A percentile compares a stretch with the other conserved stretches of the same genome.
Evolutionary conservation across 2,329 filamentous ascomycete genomes (phyloP).

Genomic region (Exophiala mesophila): DNA sequence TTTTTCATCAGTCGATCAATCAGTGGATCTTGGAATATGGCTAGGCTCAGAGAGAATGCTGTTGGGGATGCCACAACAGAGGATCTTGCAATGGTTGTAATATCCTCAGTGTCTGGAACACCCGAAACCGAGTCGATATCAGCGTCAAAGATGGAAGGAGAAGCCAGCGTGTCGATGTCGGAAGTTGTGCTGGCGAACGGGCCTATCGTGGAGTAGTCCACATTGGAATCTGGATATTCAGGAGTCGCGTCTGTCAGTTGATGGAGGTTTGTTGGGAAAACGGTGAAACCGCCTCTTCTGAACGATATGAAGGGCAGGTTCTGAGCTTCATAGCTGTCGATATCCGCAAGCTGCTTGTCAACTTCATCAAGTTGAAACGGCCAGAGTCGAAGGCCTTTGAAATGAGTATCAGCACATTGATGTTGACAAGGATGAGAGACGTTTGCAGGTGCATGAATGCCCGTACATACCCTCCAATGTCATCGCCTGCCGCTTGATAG

Average conservation of each 20-base stretch:
- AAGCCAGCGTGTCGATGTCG: not conserved
- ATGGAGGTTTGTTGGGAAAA: slow-evolving; percentile 4
- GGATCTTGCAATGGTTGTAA: not conserved
- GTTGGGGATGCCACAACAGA: not conserved
- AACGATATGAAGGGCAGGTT: not conserved
- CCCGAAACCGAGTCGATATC: not conserved
- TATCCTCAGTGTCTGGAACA: not conserved
- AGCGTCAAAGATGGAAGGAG: not conserved
- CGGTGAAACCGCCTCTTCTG: slow-evolving; percentile 8
- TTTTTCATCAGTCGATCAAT: slow-evolving; percentile 17
- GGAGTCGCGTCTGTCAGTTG: not conserved
- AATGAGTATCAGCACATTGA: not conserved
- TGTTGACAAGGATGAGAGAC: not conserved
- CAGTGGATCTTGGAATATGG: slow-evolving; percentile 10
- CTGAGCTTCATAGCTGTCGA: slow-evolving; percentile 6
- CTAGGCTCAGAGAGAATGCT: not conserved
- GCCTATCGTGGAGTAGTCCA: not conserved
- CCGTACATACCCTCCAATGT: slow-evolving; percentile 12
- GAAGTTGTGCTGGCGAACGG: not conserved
- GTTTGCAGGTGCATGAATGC: too few relatives aligned
- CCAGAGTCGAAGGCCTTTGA: slow-evolving; percentile 8
- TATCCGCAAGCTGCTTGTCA: slow-evolving; percentile 12
- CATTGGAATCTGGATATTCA: not conserved
- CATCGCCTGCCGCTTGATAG: slow-evolving; percentile 19
- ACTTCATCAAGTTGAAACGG: slow-evolving; percentile 13